These are phyloP conservation scores for Camelina sativa DNA, from an alignment of 345 rosid genomes.

Conservation along the genomic window DNA sequence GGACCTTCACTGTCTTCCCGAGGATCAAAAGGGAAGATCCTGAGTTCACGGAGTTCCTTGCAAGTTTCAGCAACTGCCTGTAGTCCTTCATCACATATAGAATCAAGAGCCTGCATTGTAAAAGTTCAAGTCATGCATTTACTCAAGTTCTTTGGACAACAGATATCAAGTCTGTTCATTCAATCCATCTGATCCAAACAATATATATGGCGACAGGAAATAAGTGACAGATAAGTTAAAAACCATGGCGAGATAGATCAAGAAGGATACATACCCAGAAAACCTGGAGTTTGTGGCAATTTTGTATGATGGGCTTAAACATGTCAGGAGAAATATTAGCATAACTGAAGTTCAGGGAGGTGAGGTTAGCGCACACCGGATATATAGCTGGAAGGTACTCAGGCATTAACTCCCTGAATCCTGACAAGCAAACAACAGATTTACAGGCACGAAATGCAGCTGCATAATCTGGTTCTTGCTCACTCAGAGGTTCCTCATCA, in stretches of 20 bases:
- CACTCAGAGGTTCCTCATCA: slow-evolving; percentile 49
- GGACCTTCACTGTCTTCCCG: slow-evolving; percentile 72
- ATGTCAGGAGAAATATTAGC: slow-evolving; percentile 78
- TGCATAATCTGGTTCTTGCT: slow-evolving; percentile 59
- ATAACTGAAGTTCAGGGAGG: slow-evolving; percentile 86
- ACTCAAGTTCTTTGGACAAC: slow-evolving; percentile 11
- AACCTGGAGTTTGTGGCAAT: slow-evolving; percentile 73
- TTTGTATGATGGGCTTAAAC: slow-evolving; percentile 70
- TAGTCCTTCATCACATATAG: slow-evolving; percentile 87
- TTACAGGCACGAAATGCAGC: slow-evolving; percentile 73
- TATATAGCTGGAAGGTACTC: slow-evolving; percentile 71
- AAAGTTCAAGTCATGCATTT: slow-evolving; percentile 35
- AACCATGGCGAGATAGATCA: slow-evolving; percentile 10
- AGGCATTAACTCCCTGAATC: slow-evolving; percentile 69
- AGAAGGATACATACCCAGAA: slow-evolving; percentile 69
- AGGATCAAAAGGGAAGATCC: slow-evolving; percentile 82
- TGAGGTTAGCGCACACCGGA: slow-evolving; percentile 79
- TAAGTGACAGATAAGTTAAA: not conserved
- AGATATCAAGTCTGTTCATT: not conserved
- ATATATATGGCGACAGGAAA: not conserved
- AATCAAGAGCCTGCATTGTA: slow-evolving; percentile 77
- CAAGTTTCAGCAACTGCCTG: slow-evolving; percentile 78
- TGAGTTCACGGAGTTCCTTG: slow-evolving; percentile 81
- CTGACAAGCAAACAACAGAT: slow-evolving; percentile 78
- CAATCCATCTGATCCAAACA: not conserved